phyloP scores from a whole-genome alignment of 441 rosid genomes.

The Mallotus repandus region DNA sequence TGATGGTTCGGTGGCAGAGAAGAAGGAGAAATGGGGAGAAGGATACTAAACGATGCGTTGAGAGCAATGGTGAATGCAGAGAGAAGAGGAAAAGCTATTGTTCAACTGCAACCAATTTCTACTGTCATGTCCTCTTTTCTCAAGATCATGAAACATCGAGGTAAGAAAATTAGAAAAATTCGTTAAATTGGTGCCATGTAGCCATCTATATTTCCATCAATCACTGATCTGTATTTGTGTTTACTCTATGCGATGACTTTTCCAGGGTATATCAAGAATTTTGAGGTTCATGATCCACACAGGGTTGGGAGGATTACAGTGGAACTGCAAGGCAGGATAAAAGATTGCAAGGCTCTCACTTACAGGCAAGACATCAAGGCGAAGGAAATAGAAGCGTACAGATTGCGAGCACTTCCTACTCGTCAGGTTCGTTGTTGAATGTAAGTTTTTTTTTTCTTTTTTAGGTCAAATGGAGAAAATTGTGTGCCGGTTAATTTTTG shows the following conservation, averaged over 20 bases:
- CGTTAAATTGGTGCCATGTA: no score
- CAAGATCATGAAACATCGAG: slow-evolving; percentile 78
- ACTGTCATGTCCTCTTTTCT: slow-evolving; percentile 84
- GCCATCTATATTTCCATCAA: no score
- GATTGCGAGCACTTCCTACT: slow-evolving; percentile 76
- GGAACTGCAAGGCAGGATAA: slow-evolving; percentile 84
- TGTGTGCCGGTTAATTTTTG: no score
- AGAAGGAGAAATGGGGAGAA: slow-evolving; percentile 70
- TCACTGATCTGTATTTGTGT: no score
- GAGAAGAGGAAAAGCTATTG: slow-evolving; percentile 69
- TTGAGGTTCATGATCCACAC: slow-evolving; percentile 71
- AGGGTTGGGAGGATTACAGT: slow-evolving; percentile 88
- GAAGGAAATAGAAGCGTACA: slow-evolving; percentile 66
- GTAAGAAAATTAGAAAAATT: slow-evolving; percentile 25
- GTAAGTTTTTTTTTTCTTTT: background rate
- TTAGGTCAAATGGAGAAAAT: background rate
- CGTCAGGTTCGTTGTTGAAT: slow-evolving; percentile 52
- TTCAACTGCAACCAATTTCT: slow-evolving; percentile 80
- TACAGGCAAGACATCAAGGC: slow-evolving; percentile 91
- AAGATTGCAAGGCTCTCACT: slow-evolving; percentile 76
- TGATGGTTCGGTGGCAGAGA: background rate
- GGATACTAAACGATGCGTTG: slow-evolving; percentile 81
- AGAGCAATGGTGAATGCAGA: slow-evolving; percentile 87
- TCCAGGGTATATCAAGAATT: slow-evolving; percentile 71
- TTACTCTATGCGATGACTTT: background rate